These are phyloP conservation scores for Penicillium alfredii DNA, from an alignment of 495 filamentous ascomycete genomes.

Conservation along the genomic window DNA sequence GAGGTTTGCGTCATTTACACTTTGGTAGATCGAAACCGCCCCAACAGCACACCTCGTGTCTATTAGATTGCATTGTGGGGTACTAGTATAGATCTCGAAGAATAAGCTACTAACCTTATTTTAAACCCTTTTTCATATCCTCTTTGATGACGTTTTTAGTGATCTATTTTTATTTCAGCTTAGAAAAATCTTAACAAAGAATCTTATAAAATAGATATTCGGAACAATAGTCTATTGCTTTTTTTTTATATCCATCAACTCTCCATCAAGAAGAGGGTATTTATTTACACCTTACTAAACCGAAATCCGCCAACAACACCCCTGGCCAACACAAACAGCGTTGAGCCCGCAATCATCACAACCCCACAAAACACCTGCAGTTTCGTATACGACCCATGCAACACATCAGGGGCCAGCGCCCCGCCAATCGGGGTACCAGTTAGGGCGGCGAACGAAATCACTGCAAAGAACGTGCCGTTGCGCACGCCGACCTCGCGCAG, in stretches of 20 bases:
- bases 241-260: too few relatives aligned
- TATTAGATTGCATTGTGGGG: too few relatives aligned
- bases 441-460: conserved; percentile 58
- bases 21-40: too few relatives aligned
- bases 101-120: too few relatives aligned
- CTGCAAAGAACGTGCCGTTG: conserved; percentile 61
- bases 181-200: too few relatives aligned
- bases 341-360: conserved; percentile 47
- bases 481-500: conserved; percentile 67
- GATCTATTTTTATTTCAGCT: too few relatives aligned
- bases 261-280: background rate
- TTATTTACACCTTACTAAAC: conserved; percentile 26
- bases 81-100: too few relatives aligned
- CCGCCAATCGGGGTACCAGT: conserved; percentile 70
- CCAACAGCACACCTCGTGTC: too few relatives aligned
- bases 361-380: conserved; percentile 64
- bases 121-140: too few relatives aligned
- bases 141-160: background rate
- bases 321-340: conserved; percentile 43
- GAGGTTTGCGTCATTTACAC: too few relatives aligned
- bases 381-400: conserved; percentile 50
- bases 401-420: conserved; percentile 50
- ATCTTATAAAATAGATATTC: too few relatives aligned
- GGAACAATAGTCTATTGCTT: too few relatives aligned
- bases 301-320: conserved; percentile 30